Evolutionary conservation across 257 asterid genomes (phyloP).

Genomic region (Solanum boliviense): DNA sequence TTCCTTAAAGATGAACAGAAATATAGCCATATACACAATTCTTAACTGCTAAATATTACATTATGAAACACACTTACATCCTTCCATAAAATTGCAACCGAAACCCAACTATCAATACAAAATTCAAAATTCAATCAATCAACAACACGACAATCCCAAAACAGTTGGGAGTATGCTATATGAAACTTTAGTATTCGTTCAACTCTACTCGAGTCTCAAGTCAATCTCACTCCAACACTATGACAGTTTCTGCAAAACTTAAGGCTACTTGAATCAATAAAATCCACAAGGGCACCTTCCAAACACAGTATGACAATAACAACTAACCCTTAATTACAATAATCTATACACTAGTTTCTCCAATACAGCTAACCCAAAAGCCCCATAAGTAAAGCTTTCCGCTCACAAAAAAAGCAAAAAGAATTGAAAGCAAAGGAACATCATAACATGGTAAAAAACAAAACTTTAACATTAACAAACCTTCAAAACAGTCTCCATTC

Average conservation of each 20-base stretch:
- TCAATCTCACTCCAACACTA: not conserved
- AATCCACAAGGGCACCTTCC: not conserved
- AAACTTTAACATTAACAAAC: conserved; percentile 25
- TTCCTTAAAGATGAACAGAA: not conserved
- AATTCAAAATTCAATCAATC: not conserved
- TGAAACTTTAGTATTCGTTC: not conserved
- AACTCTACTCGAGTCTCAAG: not conserved
- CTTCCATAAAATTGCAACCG: not conserved
- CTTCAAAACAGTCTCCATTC: conserved; percentile 91
- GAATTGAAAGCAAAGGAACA: not conserved
- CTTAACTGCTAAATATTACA: not conserved
- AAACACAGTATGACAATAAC: not conserved
- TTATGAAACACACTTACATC: not conserved
- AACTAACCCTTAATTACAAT: not conserved
- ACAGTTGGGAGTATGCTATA: not conserved
- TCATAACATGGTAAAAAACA: not conserved
- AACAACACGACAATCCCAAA: not conserved
- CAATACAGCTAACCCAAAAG: not conserved
- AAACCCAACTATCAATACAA: not conserved
- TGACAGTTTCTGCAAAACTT: not conserved
- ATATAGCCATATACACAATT: not conserved
- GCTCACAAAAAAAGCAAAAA: not conserved
- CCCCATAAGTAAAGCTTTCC: not conserved
- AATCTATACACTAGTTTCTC: not conserved
- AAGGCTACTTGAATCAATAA: not conserved